Percentiles rank a stretch among this genome's conserved stretches.
Evolutionary conservation across 164 flowering plant species (phyloP).

Genomic region (Euptelea pleiosperma): DNA sequence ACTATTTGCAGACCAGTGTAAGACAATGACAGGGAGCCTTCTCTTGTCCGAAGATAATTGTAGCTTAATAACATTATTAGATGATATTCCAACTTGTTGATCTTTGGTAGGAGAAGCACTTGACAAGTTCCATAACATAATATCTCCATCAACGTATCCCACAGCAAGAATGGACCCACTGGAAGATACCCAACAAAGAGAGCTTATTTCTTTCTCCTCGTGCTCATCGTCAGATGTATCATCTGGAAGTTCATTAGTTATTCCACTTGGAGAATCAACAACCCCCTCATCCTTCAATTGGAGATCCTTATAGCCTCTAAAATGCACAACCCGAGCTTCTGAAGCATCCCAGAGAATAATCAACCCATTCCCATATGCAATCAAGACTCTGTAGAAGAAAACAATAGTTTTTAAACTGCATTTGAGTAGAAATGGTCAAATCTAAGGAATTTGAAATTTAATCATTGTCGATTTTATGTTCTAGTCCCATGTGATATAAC

Average conservation of each 20-base stretch:
- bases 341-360: conserved; percentile 79
- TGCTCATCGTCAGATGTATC: conserved; percentile 31
- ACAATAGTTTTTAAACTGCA: not conserved
- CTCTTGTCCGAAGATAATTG: conserved; percentile 67
- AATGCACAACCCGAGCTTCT: conserved; percentile 47
- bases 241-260: conserved; percentile 20
- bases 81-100: conserved; percentile 34
- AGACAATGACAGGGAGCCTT: conserved; percentile 81
- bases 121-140: conserved; percentile 75
- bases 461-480: not conserved
- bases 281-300: conserved; percentile 44
- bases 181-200: conserved; percentile 90
- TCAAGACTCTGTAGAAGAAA: conserved; percentile 58
- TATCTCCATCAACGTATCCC: conserved; percentile 92
- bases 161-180: conserved; percentile 80
- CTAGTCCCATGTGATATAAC: not conserved
- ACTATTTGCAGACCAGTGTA: conserved; percentile 59
- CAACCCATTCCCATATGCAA: conserved; percentile 77
- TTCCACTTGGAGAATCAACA: conserved; percentile 31
- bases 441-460: not conserved
- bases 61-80: conserved; percentile 64
- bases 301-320: conserved; percentile 72
- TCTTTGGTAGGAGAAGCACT: conserved; percentile 31
- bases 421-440: not conserved
- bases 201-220: conserved; percentile 80